Conservation (phyloP, 192 early-diverging fungal genomes). For the Pilaira anomala region DNA sequence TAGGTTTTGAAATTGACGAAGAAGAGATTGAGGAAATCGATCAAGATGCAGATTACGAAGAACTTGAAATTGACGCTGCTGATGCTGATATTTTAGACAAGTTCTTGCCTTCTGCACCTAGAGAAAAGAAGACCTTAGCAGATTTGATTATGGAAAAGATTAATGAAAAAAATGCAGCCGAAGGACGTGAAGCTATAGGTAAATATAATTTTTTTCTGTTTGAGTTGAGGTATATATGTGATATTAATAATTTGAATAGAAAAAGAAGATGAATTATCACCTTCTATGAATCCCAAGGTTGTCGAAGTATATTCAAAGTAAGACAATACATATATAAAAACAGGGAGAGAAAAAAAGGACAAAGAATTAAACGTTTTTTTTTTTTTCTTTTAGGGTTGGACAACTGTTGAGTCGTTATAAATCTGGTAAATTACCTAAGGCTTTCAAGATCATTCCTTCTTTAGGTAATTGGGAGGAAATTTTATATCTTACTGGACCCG, state of each 20-base stretch:
- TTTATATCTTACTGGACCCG: constrained; percentile 85
- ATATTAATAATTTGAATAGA: constrained; percentile 37
- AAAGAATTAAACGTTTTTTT: not conserved
- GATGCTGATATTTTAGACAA: constrained; percentile 86
- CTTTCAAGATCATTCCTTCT: constrained; percentile 98
- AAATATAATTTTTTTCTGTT: constrained; percentile 7
- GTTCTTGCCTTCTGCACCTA: constrained; percentile 84
- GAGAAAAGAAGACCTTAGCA: constrained; percentile 84
- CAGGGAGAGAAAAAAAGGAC: not conserved
- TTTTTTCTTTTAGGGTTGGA: constrained; percentile 62
- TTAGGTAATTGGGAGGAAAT: constrained; percentile 97
- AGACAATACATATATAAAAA: too few species aligned
- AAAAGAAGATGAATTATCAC: constrained; percentile 42
- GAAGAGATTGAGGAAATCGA: constrained; percentile 65
- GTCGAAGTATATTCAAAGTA: constrained; percentile 92
- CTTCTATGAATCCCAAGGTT: constrained; percentile 81
- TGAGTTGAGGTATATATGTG: not conserved
- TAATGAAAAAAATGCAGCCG: constrained; percentile 62
- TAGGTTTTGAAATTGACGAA: constrained; percentile 50
- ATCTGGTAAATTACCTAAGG: constrained; percentile 93
- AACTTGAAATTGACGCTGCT: constrained; percentile 71
- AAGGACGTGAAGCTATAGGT: constrained; percentile 26
- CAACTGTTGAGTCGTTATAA: constrained; percentile 87
- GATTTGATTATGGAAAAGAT: constrained; percentile 98
- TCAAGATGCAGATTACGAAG: constrained; percentile 66